Conservation (phyloP, 2,329 filamentous ascomycete species). For the Arthrinium puccinioides region DNA sequence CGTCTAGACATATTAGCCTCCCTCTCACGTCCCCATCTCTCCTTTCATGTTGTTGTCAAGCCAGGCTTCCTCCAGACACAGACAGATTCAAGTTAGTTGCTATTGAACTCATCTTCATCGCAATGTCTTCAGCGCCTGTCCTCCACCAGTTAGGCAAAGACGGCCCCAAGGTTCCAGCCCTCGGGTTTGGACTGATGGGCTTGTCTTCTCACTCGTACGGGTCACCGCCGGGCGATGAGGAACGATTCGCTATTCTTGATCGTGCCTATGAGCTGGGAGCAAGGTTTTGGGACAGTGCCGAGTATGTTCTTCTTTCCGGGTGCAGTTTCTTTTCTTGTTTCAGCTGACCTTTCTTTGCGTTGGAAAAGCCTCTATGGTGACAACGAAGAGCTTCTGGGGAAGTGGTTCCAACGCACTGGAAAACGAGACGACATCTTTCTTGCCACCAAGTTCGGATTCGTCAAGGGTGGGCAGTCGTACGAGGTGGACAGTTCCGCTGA, state of each 20-base stretch:
- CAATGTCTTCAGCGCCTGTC: background rate
- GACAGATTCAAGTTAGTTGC: too few relatives aligned
- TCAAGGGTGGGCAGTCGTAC: conserved; percentile 1
- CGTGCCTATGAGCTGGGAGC: background rate
- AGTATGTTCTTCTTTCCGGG: background rate
- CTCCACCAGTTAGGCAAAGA: background rate
- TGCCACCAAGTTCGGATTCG: conserved; percentile 24
- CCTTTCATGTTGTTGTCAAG: too few relatives aligned
- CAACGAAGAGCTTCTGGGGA: conserved; percentile 34
- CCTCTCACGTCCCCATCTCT: too few relatives aligned
- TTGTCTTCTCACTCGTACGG: background rate
- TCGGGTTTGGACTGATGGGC: background rate
- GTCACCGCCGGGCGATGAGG: background rate
- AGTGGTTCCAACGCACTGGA: conserved; percentile 33
- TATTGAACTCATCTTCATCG: background rate
- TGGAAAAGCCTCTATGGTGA: conserved; percentile 33
- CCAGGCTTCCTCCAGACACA: too few relatives aligned
- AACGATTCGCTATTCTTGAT: background rate
- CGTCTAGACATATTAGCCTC: too few relatives aligned
- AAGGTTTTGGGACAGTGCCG: background rate
- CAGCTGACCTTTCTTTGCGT: too few relatives aligned
- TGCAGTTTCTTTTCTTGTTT: background rate
- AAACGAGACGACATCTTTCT: conserved; percentile 34
- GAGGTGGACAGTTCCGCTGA: conserved; percentile 20
- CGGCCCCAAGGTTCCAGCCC: background rate